Base-by-base conservation (phyloP, 179 eudicot genomes). In the Beta lomatogona region DNA sequence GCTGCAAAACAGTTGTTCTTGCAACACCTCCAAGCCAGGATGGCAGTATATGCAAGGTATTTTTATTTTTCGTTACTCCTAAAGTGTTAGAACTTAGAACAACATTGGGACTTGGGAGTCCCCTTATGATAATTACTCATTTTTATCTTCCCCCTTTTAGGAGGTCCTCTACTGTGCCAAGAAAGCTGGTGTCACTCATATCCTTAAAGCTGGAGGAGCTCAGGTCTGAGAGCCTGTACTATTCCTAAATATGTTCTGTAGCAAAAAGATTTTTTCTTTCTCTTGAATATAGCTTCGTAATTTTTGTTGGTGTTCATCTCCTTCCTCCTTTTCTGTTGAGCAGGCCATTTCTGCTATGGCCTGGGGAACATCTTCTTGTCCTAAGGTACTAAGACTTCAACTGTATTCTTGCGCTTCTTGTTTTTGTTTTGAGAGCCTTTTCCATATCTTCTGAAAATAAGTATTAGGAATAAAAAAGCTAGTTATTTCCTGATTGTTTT, bases 301-400 rank as follows among this genome's bases (percentile, higher is more conserved):
- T 41, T 83, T 79, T 21, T 77, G 80, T 44, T 22, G 76, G 48
- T 77, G 45, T 9, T 81, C 36, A 28, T 60, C 36, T 57, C 16
- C 8, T 59, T 18, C 73, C 44, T 72, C 73, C n/a, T 70, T 71
- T 80, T 41, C 53, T 81, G 58, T 75, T 83, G 87, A 84, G 83
- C 84, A 94, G 98, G 99, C 99, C 52, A 94, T 97, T 81, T 81
- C 98, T 87, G 99, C 99, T 85, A 94, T 97, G 99, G 98, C 99
- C 55, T 97, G 99, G 99, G 99, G 99, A 66, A 97, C 99, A 25
- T 77, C 90, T 19, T 93, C 98, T 67, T 97, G 99, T 84, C 99
- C 99, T 50, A 97, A 97, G 99, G 99, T 97, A 89, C 57, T 61
- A 50, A 57, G 52, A 25, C 16, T 52, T 41, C 9, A 15, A 53